A percentile compares a stretch with the other conserved stretches of the same genome.
Evolutionary conservation across 2,329 filamentous ascomycete genomes (phyloP).

Genomic region (Fusarium sp.): DNA sequence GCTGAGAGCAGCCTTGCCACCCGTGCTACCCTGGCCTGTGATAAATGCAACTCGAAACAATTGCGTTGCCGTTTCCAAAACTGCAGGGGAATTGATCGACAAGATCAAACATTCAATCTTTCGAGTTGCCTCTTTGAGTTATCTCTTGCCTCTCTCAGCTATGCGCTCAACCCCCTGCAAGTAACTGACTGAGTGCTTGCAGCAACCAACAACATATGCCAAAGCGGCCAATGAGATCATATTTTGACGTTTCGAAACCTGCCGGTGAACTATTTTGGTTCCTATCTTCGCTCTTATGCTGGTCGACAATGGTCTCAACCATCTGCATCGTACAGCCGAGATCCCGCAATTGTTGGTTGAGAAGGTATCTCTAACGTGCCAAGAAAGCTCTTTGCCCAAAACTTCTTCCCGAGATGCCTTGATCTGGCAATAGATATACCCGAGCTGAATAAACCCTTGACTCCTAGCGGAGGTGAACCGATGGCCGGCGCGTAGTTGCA

Average conservation of each 20-base stretch:
- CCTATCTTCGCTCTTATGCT: neutral
- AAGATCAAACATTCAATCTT: neutral
- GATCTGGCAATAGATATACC: neutral
- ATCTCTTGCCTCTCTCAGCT: neutral
- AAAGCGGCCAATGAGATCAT: slow-evolving; percentile 51
- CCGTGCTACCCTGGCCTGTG: neutral
- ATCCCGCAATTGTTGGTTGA: neutral
- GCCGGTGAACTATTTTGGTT: slow-evolving; percentile 9
- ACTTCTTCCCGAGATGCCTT: neutral
- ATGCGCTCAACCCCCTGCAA: slow-evolving; percentile 23
- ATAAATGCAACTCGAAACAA: neutral
- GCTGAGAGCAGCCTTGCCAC: neutral
- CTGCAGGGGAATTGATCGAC: neutral
- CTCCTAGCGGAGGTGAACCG: neutral
- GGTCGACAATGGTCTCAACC: neutral
- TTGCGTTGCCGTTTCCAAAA: neutral
- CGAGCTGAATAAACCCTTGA: neutral
- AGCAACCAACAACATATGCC: slow-evolving; percentile 45
- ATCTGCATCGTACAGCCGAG: neutral
- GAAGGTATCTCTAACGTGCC: neutral
- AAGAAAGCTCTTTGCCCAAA: neutral
- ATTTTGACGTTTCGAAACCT: slow-evolving; percentile 12
- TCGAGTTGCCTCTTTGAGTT: neutral
- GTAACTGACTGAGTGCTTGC: slow-evolving; percentile 28
- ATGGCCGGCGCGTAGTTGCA: slow-evolving; percentile 30